phyloP scores from a whole-genome alignment of 805 yeast species.

The Zygosaccharomyces bailii region DNA sequence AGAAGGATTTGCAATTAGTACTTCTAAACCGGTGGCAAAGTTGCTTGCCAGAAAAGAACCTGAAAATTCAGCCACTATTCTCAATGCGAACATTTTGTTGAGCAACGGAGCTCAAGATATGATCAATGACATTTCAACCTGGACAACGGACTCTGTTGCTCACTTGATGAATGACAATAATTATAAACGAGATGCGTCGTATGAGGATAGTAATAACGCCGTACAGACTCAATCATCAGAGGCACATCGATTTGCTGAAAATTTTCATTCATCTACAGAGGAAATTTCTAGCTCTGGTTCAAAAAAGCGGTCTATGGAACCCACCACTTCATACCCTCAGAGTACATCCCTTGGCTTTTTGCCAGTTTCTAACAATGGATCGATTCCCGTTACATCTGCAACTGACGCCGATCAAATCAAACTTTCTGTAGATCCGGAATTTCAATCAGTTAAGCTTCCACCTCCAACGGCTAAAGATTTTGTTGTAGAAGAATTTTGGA shows the following conservation, averaged over 20 bases:
- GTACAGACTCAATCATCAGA: background rate
- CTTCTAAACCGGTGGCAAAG: conserved; percentile 10
- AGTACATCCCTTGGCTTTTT: background rate
- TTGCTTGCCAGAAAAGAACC: conserved; percentile 6
- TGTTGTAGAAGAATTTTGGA: conserved; percentile 47
- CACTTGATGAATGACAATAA: conserved; percentile 18
- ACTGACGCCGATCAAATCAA: conserved; percentile 2
- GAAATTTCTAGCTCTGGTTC: background rate
- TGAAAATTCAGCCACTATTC: background rate
- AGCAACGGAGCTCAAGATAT: conserved; percentile 49
- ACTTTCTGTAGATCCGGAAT: background rate
- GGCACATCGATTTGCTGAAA: background rate
- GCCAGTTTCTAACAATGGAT: background rate
- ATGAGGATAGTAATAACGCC: background rate
- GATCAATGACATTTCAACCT: conserved; percentile 58
- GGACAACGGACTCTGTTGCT: conserved; percentile 43
- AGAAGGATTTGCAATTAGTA: background rate
- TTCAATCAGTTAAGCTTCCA: conserved; percentile 8
- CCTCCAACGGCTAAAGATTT: conserved; percentile 11
- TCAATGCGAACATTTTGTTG: conserved; percentile 25
- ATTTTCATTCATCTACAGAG: background rate
- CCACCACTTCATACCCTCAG: background rate
- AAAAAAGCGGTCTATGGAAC: background rate
- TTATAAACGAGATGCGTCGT: conserved; percentile 9
- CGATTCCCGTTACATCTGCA: conserved; percentile 6